Conservation (phyloP, 2,329 filamentous ascomycete genomes). For the Malbranchea cinnamomea region DNA sequence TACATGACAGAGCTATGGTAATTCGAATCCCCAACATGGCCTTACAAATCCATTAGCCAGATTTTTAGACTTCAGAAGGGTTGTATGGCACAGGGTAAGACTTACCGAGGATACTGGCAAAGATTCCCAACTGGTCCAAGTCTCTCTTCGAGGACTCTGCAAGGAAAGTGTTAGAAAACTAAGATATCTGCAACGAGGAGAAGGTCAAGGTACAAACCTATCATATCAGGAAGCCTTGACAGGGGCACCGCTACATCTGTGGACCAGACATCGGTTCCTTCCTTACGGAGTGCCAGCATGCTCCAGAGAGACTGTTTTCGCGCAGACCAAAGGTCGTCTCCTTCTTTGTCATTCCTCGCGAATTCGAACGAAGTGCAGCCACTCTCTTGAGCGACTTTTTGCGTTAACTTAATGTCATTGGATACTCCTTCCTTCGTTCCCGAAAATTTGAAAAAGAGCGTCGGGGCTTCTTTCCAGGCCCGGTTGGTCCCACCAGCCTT, state of each 20-base stretch:
- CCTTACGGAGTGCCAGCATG: slow-evolving; percentile 41
- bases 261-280: slow-evolving; percentile 42
- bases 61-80: too few species aligned
- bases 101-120: slow-evolving; percentile 73
- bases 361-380: slow-evolving; percentile 41
- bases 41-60: too few species aligned
- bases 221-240: slow-evolving; percentile 47
- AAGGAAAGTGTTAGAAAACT: slow-evolving; percentile 19
- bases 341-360: slow-evolving; percentile 38
- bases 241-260: slow-evolving; percentile 48
- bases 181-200: not conserved
- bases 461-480: slow-evolving; percentile 26
- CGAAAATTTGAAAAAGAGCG: slow-evolving; percentile 44
- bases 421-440: slow-evolving; percentile 64
- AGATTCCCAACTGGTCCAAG: slow-evolving; percentile 70
- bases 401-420: slow-evolving; percentile 59
- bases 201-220: slow-evolving; percentile 26
- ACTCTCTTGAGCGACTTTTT: slow-evolving; percentile 49
- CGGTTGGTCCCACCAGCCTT: slow-evolving; percentile 44
- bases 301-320: slow-evolving; percentile 47
- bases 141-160: slow-evolving; percentile 80
- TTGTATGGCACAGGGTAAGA: too few species aligned
- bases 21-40: slow-evolving; percentile 86
- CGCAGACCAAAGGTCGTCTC: slow-evolving; percentile 44
- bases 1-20: slow-evolving; percentile 93